Percentiles rank a stretch among this genome's conserved stretches.
phyloP scores from a whole-genome alignment of 1,139 yeast species.

The Taphrina confusa region DNA sequence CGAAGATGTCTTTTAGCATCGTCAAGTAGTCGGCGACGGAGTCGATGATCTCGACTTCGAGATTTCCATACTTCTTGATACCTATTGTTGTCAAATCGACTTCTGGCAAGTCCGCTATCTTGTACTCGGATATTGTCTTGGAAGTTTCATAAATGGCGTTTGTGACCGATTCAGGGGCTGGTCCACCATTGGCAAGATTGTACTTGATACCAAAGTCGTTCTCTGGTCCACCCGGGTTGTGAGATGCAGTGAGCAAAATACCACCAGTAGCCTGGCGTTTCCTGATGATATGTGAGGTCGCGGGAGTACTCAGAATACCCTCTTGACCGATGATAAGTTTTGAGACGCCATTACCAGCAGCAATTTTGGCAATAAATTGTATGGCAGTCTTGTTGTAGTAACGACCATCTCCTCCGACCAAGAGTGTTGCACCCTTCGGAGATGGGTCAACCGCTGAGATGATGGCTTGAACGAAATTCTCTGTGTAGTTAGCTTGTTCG shows the following conservation, averaged over 20 bases:
- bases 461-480: conserved; percentile 88
- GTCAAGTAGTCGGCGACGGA: conserved; percentile 74
- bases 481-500: conserved; percentile 79
- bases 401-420: conserved; percentile 97
- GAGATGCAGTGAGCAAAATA: conserved; percentile 92
- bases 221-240: conserved; percentile 93
- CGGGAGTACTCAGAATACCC: conserved; percentile 92
- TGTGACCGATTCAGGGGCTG: conserved; percentile 97
- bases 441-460: conserved; percentile 91
- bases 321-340: conserved; percentile 83
- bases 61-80: conserved; percentile 49
- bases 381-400: conserved; percentile 81
- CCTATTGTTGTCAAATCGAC: conserved; percentile 68
- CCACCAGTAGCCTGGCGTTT: conserved; percentile 84
- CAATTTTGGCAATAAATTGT: conserved; percentile 75
- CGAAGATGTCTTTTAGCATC: conserved; percentile 83
- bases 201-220: conserved; percentile 95
- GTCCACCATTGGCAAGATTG: conserved; percentile 93
- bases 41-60: conserved; percentile 78
- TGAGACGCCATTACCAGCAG: conserved; percentile 80
- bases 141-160: conserved; percentile 78
- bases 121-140: conserved; percentile 60
- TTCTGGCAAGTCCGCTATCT: conserved; percentile 49
- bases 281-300: conserved; percentile 89
- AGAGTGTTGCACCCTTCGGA: conserved; percentile 67